Evolutionary conservation across 208 protist genomes (phyloP), one percentile per base, ranked within the genome.

Genomic region (Acanthamoeba lenticulata): DNA sequence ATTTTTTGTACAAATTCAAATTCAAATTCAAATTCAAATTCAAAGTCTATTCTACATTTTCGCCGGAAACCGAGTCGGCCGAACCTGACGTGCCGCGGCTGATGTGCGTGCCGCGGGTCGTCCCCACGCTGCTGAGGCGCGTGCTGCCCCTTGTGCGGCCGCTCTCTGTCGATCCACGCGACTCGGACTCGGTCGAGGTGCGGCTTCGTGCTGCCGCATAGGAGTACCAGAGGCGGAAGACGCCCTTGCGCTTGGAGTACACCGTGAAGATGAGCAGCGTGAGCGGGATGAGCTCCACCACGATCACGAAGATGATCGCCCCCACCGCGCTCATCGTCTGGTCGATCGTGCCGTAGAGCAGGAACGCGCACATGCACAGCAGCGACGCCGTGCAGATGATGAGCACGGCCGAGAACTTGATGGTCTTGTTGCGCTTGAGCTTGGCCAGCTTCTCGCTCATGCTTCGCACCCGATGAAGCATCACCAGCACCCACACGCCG

Each of bases 331-430:
- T 79, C 69, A 79, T 42, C 9, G 11, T 79, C 69, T 79, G 69
- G 38, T 79, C 69, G 69, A 79, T 79, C 69, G 69, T 79, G 69
- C 69, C 69, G 69, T 79, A 79, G 69, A 79, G 69, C 9, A 79
- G 69, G 69, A 79, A 79, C 5, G 24, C 69, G 69, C 69, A 79
- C 69, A 79, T 79, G 38, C 69, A 79, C 9, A 79, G 69, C n/a
- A 79, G 62, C 21, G 62, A 72, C 62, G 27, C 62, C 17, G 62
- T 72, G 62, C 62, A 72, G 7, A 72, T 24, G 62, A 32, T 24
- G 9, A 72, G 62, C 17, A 72, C 62, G 13, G 27, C 62, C 62
- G 62, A 72, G 62, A 72, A 72, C 62, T 72, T 72, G n/a, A 72
- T 72, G 13, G 27, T 72, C 62, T 72, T 72, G 62, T 72, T 72